Conservation (phyloP, 495 filamentous ascomycete genomes). For the Lasiosphaeriaceae sp. region DNA sequence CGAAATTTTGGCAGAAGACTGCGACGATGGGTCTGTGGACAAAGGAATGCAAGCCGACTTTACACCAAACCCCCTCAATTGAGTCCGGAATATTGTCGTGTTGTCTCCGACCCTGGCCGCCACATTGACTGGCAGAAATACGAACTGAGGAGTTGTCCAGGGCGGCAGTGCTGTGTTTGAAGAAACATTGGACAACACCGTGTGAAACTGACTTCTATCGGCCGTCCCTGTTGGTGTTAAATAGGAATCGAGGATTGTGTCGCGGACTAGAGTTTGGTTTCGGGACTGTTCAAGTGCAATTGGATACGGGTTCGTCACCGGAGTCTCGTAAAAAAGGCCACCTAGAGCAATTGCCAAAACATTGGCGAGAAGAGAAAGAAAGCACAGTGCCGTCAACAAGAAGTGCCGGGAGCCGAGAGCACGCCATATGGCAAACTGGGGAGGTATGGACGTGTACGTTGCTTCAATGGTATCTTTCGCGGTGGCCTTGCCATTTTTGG, state of each 20-base stretch:
- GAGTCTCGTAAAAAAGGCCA: neutral
- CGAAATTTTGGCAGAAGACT: no score
- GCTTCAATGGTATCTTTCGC: neutral
- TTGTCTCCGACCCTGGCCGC: neutral
- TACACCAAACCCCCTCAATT: neutral
- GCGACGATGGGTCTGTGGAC: neutral
- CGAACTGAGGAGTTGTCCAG: constrained; percentile 29
- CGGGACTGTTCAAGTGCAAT: neutral
- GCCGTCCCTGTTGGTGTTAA: neutral
- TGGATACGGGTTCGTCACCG: neutral
- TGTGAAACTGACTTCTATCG: constrained; percentile 23
- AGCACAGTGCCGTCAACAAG: neutral
- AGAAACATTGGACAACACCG: constrained; percentile 30
- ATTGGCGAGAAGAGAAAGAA: neutral
- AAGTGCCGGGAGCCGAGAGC: neutral
- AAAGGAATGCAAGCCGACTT: neutral
- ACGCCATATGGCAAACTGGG: neutral
- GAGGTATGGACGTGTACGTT: neutral
- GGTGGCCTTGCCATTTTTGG: neutral
- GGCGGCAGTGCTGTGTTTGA: constrained; percentile 23
- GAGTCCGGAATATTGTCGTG: neutral
- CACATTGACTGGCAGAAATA: constrained; percentile 35
- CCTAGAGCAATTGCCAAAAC: neutral
- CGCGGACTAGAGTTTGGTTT: neutral
- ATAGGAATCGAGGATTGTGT: neutral